A percentile compares a stretch with the other conserved stretches of the same genome.
phyloP scores from a whole-genome alignment of 495 filamentous ascomycete species.

The Penicillium salamii region DNA sequence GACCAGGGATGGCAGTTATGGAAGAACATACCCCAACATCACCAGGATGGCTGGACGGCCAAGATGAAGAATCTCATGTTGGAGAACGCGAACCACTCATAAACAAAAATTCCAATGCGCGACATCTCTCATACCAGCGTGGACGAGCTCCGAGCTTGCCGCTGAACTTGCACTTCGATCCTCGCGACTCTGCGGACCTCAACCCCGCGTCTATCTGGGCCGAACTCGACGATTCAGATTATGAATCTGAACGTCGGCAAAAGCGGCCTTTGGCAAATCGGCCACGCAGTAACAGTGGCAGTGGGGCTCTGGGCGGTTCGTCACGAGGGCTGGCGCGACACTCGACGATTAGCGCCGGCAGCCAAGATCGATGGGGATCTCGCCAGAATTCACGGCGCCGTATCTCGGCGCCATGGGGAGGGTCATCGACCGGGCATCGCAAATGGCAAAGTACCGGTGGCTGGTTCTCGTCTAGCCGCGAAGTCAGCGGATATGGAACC shows the following conservation, averaged over 20 bases:
- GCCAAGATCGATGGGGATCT: constrained; percentile 23
- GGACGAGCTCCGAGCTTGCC: constrained; percentile 38
- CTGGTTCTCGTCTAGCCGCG: constrained; percentile 1
- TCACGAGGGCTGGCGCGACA: constrained; percentile 22
- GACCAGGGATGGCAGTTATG: constrained; percentile 42
- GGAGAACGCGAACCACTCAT: constrained; percentile 44
- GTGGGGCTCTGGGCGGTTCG: constrained; percentile 15
- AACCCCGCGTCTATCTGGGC: constrained; percentile 50
- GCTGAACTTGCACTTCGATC: constrained; percentile 24
- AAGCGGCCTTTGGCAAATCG: constrained; percentile 19
- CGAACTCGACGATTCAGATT: constrained; percentile 48
- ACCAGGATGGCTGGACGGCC: constrained; percentile 20
- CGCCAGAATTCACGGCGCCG: constrained; percentile 23
- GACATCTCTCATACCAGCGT: constrained; percentile 25
- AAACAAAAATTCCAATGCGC: constrained; percentile 12
- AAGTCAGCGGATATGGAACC: constrained; percentile 28
- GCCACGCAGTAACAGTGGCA: constrained; percentile 29
- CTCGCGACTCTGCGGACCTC: constrained; percentile 31
- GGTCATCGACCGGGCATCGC: constrained; percentile 19
- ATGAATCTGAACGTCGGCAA: constrained; percentile 19
- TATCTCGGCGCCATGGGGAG: constrained; percentile 27
- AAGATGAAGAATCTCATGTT: constrained; percentile 30
- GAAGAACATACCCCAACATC: constrained; percentile 33
- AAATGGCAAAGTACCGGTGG: constrained; percentile 12
- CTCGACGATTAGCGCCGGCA: constrained; percentile 24